Conservation (phyloP, 129 eudicot species). For the Sambucus nigra region DNA sequence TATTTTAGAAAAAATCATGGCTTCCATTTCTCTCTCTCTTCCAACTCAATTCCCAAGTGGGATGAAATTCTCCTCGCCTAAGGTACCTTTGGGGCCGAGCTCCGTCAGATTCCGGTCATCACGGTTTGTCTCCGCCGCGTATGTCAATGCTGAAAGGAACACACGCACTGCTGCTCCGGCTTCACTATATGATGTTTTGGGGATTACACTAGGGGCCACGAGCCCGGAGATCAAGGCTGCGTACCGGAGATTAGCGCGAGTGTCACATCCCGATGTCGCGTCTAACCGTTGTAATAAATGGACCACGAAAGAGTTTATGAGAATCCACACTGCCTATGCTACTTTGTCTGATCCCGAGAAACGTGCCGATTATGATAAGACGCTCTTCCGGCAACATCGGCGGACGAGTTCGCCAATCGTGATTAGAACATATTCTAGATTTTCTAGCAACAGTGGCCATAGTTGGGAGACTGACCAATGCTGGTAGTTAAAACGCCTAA, state of each 20-base stretch:
- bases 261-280: constrained; percentile 59
- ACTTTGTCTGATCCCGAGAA: constrained; percentile 61
- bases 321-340: constrained; percentile 52
- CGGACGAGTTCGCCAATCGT: neutral
- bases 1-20: constrained; percentile 12
- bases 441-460: constrained; percentile 12
- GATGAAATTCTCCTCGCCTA: constrained; percentile 6
- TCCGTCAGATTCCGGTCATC: constrained; percentile 10
- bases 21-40: constrained; percentile 15
- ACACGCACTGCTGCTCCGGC: constrained; percentile 13
- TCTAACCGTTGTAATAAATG: constrained; percentile 5
- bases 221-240: constrained; percentile 61
- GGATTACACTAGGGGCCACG: constrained; percentile 47
- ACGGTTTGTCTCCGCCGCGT: constrained; percentile 21
- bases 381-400: constrained; percentile 23
- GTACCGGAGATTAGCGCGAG: constrained; percentile 55
- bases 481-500: constrained; percentile 34
- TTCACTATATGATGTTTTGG: constrained; percentile 54
- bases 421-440: neutral
- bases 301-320: constrained; percentile 50
- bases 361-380: constrained; percentile 61
- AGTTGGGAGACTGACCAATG: constrained; percentile 82
- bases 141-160: constrained; percentile 24
- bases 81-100: constrained; percentile 2
- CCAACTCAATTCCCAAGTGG: neutral